These are phyloP conservation scores for Trypanosoma cruzi DNA, from an alignment of 208 protist genomes.

Conservation along the genomic window DNA sequence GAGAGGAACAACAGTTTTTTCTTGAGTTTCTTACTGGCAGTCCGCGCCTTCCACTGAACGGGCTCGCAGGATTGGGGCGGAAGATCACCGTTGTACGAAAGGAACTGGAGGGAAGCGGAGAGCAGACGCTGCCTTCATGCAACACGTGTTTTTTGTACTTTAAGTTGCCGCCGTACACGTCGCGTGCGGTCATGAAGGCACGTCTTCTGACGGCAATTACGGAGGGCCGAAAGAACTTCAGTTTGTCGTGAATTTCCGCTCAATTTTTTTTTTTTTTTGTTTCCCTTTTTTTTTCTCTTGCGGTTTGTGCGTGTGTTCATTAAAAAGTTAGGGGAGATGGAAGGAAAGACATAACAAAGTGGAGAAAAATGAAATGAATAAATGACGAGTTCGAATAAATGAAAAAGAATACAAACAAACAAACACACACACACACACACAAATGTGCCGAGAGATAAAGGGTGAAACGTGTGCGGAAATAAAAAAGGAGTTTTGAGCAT, in stretches of 20 bases:
- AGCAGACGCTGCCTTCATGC: constrained; percentile 87
- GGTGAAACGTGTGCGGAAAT: no score
- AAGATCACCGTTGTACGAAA: constrained; percentile 87
- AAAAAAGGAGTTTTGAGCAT: not conserved
- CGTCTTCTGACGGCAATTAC: constrained; percentile 80
- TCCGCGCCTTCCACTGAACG: constrained; percentile 77
- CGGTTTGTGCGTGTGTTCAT: not conserved
- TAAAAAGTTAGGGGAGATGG: not conserved
- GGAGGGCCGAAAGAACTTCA: constrained; percentile 87
- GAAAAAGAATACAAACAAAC: not conserved
- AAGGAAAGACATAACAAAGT: not conserved
- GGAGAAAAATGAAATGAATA: not conserved
- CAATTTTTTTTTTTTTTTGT: constrained; percentile 1
- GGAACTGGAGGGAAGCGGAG: constrained; percentile 65
- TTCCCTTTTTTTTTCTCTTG: constrained; percentile 23
- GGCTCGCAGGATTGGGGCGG: constrained; percentile 63
- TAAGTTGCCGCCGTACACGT: constrained; percentile 89
- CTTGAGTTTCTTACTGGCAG: constrained; percentile 92
- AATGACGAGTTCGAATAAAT: not conserved
- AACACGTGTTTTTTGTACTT: constrained; percentile 94
- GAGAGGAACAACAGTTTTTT: constrained; percentile 75
- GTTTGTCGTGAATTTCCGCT: constrained; percentile 57
- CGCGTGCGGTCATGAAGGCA: constrained; percentile 61
- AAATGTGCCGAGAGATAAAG: not conserved
- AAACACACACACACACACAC: not conserved